Evolutionary conservation across 768 basidiomycete species (phyloP), one percentile per base, ranked within the genome.

Genomic region (Pleurotus ostreatus): DNA sequence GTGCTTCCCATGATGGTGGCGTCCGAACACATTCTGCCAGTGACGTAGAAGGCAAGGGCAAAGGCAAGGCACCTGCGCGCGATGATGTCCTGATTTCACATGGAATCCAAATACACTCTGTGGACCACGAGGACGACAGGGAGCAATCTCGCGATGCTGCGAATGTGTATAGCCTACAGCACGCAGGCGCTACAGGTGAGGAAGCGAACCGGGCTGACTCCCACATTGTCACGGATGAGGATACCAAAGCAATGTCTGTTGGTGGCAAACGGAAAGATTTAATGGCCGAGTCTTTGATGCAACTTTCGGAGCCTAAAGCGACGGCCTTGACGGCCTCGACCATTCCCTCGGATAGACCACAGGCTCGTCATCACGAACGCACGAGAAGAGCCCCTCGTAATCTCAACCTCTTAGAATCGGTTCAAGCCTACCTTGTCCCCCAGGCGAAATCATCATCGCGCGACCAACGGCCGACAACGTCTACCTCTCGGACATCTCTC

Each of bases 391-490:
- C 60, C 47, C 68, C 68, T 41, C 75, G 76, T 56, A 68, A 73
- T 58, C 74, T 71, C 59, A 77, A 68, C 59, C 70, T 83, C 34
- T 68, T 71, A 43, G 75, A 80, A 54, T 75, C 79, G 12, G 73
- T 84, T 3, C 78, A 76, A 40, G 76, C 77, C 1, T 73, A 83
- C 63, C 75, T 84, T 48, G 59, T 61, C 40, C 38, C 49, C 40
- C 47, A 47, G 20, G 37, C 48, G 15, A 6, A 26, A 7, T 9
- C 23, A 3, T 7, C 40, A 6, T 16, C 15, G 38, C 41, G 41
- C n/a, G n/a, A 16, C 20, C n/a, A 44, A 16, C 41, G 2, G n/a
- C 41, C 41, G 11, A 16, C 15, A 5, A n/a, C 41, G 41, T 16
- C 0, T 15, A 44, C 41, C 3, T 3, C n/a, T 16, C n/a, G 9